A percentile compares a stretch with the other conserved stretches of the same genome.
Conservation (phyloP, 148 eudicot species). For the Chenopodium album region DNA sequence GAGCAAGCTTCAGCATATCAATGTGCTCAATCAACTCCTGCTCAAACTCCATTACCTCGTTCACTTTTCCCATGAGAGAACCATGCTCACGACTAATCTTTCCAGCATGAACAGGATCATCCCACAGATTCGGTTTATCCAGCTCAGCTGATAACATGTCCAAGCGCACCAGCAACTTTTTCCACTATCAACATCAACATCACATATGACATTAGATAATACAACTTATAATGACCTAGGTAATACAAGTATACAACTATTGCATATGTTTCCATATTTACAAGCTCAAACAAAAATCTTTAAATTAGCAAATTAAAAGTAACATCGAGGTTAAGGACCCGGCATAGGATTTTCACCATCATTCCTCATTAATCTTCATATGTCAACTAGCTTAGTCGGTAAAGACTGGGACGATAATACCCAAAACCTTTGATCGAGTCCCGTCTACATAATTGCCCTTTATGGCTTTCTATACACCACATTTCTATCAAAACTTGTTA, state of each 20-base stretch:
- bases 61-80: constrained; percentile 68
- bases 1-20: constrained; percentile 95
- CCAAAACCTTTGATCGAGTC: too few species aligned
- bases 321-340: too few species aligned
- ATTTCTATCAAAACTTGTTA: background rate
- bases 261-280: background rate
- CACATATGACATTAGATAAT: background rate
- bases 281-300: background rate
- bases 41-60: constrained; percentile 84
- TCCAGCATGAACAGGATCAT: constrained; percentile 89
- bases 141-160: constrained; percentile 65
- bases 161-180: constrained; percentile 58
- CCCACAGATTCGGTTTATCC: constrained; percentile 82
- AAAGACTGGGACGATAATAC: too few species aligned
- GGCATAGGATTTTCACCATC: background rate
- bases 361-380: background rate
- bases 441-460: too few species aligned
- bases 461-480: background rate
- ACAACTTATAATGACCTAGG: background rate
- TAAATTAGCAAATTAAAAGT: too few species aligned
- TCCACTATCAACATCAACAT: constrained; percentile 59
- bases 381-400: too few species aligned
- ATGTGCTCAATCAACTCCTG: constrained; percentile 81
- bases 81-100: constrained; percentile 93
- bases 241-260: background rate